A percentile compares a stretch with the other conserved stretches of the same genome.
Conservation (phyloP, 441 rosid genomes). For the Corymbia citriodora region DNA sequence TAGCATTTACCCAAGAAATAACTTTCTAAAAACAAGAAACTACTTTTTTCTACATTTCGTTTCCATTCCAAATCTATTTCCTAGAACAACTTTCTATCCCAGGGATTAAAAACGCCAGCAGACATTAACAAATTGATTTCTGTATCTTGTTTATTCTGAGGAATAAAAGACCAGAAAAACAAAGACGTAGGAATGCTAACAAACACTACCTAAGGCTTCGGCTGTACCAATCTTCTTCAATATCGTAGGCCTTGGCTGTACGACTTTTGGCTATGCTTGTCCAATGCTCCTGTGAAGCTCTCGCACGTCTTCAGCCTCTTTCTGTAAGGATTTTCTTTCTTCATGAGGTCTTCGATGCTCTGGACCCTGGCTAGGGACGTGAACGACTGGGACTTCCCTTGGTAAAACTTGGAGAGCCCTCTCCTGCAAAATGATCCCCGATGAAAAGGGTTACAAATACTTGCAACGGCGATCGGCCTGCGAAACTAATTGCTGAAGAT, state of each 20-base stretch:
- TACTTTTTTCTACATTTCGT: no score
- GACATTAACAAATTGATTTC: no score
- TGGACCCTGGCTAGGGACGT: slow-evolving; percentile 65
- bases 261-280: slow-evolving; percentile 23
- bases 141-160: no score
- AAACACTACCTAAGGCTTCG: no score
- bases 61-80: no score
- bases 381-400: slow-evolving; percentile 80
- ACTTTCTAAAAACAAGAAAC: no score
- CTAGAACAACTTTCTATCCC: no score
- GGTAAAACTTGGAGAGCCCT: slow-evolving; percentile 71
- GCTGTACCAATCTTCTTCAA: slow-evolving; percentile 28
- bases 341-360: slow-evolving; percentile 66
- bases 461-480: background rate
- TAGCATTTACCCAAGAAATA: no score
- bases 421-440: slow-evolving; percentile 36
- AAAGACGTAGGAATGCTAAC: no score
- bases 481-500: background rate
- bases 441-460: background rate
- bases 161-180: no score
- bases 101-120: no score
- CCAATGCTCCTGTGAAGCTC: slow-evolving; percentile 47
- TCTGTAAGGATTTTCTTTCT: slow-evolving; percentile 29
- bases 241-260: slow-evolving; percentile 45
- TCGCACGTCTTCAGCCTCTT: slow-evolving; percentile 44